These are phyloP conservation scores for Pascua sp. DNA, from an alignment of 1,284 basidiomycete species.

Conservation along the genomic window DNA sequence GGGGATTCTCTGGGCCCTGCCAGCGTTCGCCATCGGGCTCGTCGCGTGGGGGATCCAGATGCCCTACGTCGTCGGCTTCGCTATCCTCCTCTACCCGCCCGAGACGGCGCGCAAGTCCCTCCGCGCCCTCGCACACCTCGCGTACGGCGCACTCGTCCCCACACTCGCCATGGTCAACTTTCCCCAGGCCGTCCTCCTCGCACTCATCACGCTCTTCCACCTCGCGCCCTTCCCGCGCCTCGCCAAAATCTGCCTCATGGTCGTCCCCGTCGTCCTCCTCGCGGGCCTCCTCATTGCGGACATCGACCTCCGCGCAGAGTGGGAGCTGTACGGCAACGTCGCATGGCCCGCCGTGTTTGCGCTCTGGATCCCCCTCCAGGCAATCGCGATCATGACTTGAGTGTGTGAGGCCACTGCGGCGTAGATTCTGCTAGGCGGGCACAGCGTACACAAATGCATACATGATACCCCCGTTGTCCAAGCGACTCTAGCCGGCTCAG, in stretches of 20 bases:
- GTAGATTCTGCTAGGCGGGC: no score
- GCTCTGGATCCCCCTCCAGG: slow-evolving; percentile 37
- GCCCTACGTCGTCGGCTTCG: slow-evolving; percentile 20
- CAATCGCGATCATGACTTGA: slow-evolving; percentile 22
- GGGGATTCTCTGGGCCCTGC: slow-evolving; percentile 47
- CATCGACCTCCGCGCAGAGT: slow-evolving; percentile 31
- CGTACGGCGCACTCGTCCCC: slow-evolving; percentile 76
- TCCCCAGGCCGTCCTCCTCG: slow-evolving; percentile 70
- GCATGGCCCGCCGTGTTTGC: slow-evolving; percentile 37
- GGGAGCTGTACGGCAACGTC: slow-evolving; percentile 42
- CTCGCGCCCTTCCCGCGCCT: slow-evolving; percentile 14
- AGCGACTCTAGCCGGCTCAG: no score
- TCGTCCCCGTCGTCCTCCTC: neutral
- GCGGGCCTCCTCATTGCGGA: slow-evolving; percentile 1
- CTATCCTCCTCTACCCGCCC: slow-evolving; percentile 49
- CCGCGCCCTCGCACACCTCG: slow-evolving; percentile 47
- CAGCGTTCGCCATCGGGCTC: slow-evolving; percentile 15
- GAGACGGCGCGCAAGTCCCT: slow-evolving; percentile 50
- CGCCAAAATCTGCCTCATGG: slow-evolving; percentile 2
- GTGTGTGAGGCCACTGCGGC: no score
- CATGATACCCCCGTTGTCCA: no score
- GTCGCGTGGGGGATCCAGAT: slow-evolving; percentile 22
- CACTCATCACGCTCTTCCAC: slow-evolving; percentile 56
- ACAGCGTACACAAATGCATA: no score
- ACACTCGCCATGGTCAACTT: slow-evolving; percentile 84